Base-by-base conservation (phyloP, 148 eudicot species). In the Mesembryanthemum crystallinum region DNA sequence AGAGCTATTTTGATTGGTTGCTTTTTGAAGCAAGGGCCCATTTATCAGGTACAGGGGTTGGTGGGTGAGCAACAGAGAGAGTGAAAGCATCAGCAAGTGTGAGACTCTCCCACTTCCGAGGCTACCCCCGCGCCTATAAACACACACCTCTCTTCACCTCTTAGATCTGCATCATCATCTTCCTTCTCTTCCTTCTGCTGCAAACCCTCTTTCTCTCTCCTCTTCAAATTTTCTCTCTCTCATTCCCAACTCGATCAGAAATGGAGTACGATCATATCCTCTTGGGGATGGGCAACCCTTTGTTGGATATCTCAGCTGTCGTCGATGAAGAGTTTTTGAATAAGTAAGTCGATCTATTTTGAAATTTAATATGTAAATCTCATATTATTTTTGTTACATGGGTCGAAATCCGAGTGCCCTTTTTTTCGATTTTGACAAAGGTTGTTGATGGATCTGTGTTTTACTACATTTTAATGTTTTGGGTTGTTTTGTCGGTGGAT, bases 261-360 rank as follows among this genome's bases (percentile, higher is more conserved):
- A 89, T 89, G 92, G 93, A 70, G 83, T 73, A 47, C 79, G 88
- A 90, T 7, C 87, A 89, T 28, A 76, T 90, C 10, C 82, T 90
- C 24, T 71, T 90, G 78, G 94, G 94, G 6, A 90, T 90, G 94
- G 94, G 91, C 23, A 90, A 90, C 67, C 94, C 94, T 17, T 86
- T 90, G 0, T 64, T 90, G 73, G 94, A 90, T 62, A 88, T 91
- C 80, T 89, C 92, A 8, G 86, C 91, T 3, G 91, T 86, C n/a
- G 93, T 91, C 49, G 93, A 91, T 51, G 81, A 85, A 10, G 87
- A 68, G 0, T 91, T 91, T 82, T 77, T 91, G 76, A 73, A 66
- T 82, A 91, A 88, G 97, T 90, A 83, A 57, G 64, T 55, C 6
- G 29, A 12, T 67, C 1, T 43, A 24, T 23, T 49, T 24, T 67